Evolutionary conservation across 345 rosid species (phyloP).

Genomic region (Anacardium occidentale): DNA sequence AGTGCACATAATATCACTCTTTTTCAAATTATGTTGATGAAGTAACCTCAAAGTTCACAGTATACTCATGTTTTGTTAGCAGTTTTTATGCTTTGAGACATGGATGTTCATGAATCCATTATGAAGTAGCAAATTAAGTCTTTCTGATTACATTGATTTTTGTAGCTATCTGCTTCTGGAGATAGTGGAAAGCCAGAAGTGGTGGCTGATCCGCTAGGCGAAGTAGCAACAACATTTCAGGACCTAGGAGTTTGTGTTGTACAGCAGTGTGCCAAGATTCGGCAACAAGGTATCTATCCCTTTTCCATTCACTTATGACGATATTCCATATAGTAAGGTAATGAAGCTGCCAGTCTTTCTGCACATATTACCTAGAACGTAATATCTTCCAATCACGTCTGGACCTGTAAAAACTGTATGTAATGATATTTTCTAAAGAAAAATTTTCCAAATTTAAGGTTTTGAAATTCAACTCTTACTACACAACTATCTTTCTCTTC

Average conservation of each 20-base stretch:
- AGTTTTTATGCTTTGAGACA: no score
- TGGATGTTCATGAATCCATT: no score
- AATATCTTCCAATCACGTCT: neutral
- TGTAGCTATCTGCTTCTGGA: conserved; percentile 90
- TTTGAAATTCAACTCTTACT: neutral
- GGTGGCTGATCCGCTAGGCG: conserved; percentile 87
- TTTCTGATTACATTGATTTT: conserved; percentile 11
- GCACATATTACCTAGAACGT: neutral
- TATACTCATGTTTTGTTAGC: no score
- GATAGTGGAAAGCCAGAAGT: conserved; percentile 93
- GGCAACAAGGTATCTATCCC: conserved; percentile 72
- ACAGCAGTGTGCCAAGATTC: conserved; percentile 95
- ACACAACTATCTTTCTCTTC: no score
- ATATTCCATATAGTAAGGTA: neutral
- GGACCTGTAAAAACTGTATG: neutral
- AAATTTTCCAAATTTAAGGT: neutral
- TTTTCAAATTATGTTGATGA: no score
- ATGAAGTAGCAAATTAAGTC: no score
- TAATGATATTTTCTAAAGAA: no score
- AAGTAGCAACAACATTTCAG: conserved; percentile 80
- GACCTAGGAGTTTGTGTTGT: conserved; percentile 86
- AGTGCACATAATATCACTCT: no score
- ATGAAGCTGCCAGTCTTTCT: conserved; percentile 4
- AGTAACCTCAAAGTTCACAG: no score
- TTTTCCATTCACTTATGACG: neutral